Evolutionary conservation across 129 eudicot genomes (phyloP).

Genomic region (Artemisia annua): DNA sequence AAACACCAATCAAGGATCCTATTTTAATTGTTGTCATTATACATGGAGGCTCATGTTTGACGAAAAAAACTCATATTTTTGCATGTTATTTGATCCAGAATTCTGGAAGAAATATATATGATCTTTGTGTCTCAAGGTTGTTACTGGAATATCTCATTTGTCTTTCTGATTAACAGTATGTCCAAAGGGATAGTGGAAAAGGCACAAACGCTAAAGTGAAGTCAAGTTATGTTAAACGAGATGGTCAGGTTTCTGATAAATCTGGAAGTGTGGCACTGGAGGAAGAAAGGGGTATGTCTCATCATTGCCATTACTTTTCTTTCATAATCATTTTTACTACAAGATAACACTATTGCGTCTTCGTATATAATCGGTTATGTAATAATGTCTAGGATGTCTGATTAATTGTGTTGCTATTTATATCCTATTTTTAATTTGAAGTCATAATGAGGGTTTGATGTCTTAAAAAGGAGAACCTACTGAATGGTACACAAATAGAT

Average conservation of each 20-base stretch:
- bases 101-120: conserved; percentile 5
- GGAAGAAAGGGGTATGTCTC: conserved; percentile 52
- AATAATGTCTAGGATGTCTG: background rate
- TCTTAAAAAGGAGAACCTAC: no score
- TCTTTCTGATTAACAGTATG: background rate
- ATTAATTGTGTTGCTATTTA: conserved; percentile 2
- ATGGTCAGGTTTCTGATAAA: conserved; percentile 53
- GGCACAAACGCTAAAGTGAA: conserved; percentile 60
- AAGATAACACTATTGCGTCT: background rate
- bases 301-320: background rate
- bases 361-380: background rate
- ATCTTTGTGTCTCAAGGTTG: background rate
- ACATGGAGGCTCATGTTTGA: background rate
- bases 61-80: background rate
- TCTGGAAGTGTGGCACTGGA: conserved; percentile 50
- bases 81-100: background rate
- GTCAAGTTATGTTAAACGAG: conserved; percentile 30
- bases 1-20: background rate
- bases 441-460: no score
- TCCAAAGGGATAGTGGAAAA: conserved; percentile 35
- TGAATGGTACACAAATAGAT: no score
- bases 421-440: background rate
- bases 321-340: background rate
- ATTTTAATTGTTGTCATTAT: background rate
- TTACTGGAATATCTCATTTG: conserved; percentile 12